Evolutionary conservation across 257 asterid genomes (phyloP).

Genomic region (Lantana camara): DNA sequence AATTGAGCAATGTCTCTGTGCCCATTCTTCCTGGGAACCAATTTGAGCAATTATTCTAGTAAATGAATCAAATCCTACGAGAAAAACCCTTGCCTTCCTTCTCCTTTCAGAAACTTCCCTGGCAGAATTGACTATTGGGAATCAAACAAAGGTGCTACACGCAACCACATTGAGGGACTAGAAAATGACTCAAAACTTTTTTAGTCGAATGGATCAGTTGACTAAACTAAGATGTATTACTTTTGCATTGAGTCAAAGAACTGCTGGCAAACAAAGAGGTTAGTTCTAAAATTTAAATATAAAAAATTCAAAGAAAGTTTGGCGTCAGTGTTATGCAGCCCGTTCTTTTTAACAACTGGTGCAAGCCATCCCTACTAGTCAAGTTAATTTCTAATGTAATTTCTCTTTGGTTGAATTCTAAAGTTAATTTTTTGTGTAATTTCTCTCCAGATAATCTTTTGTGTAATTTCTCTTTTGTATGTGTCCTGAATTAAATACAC

Average conservation of each 20-base stretch:
- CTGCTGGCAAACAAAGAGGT: background rate
- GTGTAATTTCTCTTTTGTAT: too few relatives aligned
- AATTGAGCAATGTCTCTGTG: slow-evolving; percentile 39
- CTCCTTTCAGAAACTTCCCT: background rate
- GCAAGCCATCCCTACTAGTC: too few relatives aligned
- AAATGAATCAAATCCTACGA: background rate
- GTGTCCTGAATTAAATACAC: too few relatives aligned
- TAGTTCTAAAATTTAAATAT: background rate
- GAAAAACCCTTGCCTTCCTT: background rate
- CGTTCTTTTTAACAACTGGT: too few relatives aligned
- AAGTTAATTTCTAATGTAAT: too few relatives aligned
- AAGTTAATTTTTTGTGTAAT: too few relatives aligned
- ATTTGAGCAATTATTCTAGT: background rate
- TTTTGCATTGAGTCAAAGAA: background rate
- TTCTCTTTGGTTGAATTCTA: too few relatives aligned
- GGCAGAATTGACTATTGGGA: too few relatives aligned
- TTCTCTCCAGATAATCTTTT: too few relatives aligned
- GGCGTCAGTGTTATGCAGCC: background rate
- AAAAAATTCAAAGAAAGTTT: background rate
- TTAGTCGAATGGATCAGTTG: background rate
- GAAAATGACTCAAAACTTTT: slow-evolving; percentile 1
- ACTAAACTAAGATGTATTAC: background rate
- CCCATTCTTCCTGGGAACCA: slow-evolving; percentile 35
- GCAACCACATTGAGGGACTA: background rate
- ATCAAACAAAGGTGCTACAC: too few relatives aligned